Base-by-base conservation (phyloP, 2,329 filamentous ascomycete genomes). In the Arthrinium phaeospermum region DNA sequence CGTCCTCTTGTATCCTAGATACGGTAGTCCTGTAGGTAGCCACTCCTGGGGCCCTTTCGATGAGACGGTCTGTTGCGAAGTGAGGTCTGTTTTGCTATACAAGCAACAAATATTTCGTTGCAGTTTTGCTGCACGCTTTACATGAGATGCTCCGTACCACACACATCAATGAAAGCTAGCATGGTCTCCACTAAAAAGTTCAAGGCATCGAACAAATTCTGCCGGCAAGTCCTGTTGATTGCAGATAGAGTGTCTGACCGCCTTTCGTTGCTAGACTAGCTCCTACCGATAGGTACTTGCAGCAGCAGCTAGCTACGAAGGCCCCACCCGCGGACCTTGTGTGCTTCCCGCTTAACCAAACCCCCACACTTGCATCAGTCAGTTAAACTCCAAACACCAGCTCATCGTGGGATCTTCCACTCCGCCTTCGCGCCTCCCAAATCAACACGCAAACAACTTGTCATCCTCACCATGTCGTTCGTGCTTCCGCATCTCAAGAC, bases 401-500 rank as follows among this genome's bases (percentile, higher is more conserved):
- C 4, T n/a, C 30, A 41, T 64, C 34, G 57, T 64, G 57, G 57
- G 57, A 64, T 64, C 57, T 64, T 64, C 53, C 57, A 41, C 57
- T 64, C 34, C 57, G 57, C 19, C 57, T 41, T 64, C 19, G 57
- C 57, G 57, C 57, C 57, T 64, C 34, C 34, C 57, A 10, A 64
- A 8, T n/a, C 16, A 13, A 4, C 19, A 64, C 34, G 34, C 30
- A 64, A 41, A 37, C 57, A 13, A 41, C 57, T 64, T 41, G 19
- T 14, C 10, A 4, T 6, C 14, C 5, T 14, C 67, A 68, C 19
- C 41, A 47, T 45, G 45, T 68, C 67, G 27, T 51, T 98, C 75
- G 93, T 97, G 69, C 91, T 99, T 70, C 96, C 96, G 67, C 96
- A 98, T 83, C 89, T 99, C 67, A 90, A 90, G 77, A 95, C 93